phyloP scores from a whole-genome alignment of 148 eudicot genomes.

The Pharnaceum exiguum region DNA sequence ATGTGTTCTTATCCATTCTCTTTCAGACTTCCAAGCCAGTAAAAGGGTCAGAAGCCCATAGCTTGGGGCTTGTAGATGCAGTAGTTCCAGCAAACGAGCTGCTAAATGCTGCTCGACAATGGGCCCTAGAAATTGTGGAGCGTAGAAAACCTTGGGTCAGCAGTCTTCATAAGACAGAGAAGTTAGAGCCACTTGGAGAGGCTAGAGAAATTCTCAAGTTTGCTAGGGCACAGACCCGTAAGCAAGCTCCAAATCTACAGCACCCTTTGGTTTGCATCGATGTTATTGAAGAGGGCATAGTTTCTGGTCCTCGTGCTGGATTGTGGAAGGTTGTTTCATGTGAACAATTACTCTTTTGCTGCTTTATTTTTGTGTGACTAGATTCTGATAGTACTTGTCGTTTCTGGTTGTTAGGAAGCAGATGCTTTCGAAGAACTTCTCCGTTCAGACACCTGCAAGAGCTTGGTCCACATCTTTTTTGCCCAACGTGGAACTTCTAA shows the following conservation, averaged over 20 bases:
- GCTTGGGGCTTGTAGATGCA: constrained; percentile 85
- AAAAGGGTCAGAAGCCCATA: constrained; percentile 78
- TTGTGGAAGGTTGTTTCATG: constrained; percentile 60
- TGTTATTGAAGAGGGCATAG: constrained; percentile 83
- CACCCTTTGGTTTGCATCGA: constrained; percentile 89
- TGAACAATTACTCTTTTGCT: not conserved
- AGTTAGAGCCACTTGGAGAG: constrained; percentile 81
- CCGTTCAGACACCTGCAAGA: constrained; percentile 82
- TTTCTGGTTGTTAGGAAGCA: constrained; percentile 57
- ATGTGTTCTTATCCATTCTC: constrained; percentile 4
- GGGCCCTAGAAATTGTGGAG: constrained; percentile 88
- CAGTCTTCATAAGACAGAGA: constrained; percentile 74
- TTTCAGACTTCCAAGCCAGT: constrained; percentile 73
- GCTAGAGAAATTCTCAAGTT: constrained; percentile 86
- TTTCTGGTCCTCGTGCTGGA: constrained; percentile 86
- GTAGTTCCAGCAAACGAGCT: constrained; percentile 68
- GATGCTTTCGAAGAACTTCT: constrained; percentile 67
- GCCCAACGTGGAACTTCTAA: constrained; percentile 90
- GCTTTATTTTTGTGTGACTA: not conserved
- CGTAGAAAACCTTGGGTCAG: constrained; percentile 78
- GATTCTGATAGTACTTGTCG: not conserved
- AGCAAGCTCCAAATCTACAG: constrained; percentile 73
- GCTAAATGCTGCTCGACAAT: constrained; percentile 61
- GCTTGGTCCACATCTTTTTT: constrained; percentile 89
- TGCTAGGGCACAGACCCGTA: constrained; percentile 76